Evolutionary conservation across 164 flowering plant species (phyloP).

Genomic region (Sextonia rubra): DNA sequence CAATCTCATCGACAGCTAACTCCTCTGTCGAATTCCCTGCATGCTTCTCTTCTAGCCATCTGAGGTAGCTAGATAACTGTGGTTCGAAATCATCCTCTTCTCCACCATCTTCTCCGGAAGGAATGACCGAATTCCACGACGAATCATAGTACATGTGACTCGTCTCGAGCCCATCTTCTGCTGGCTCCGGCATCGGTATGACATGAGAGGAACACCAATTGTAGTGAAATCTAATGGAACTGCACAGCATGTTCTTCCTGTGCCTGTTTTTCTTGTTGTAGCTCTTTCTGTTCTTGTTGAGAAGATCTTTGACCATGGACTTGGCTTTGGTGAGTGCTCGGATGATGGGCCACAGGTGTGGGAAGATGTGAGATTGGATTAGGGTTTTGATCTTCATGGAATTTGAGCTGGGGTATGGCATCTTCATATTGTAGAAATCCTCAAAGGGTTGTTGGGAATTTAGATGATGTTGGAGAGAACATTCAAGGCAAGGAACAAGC

Average conservation of each 20-base stretch:
- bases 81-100: constrained; percentile 13
- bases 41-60: constrained; percentile 69
- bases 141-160: constrained; percentile 47
- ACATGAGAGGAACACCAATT: constrained; percentile 83
- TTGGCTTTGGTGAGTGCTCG: constrained; percentile 53
- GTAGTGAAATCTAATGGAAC: constrained; percentile 68
- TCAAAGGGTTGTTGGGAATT: constrained; percentile 28
- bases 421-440: constrained; percentile 33
- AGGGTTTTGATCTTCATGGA: constrained; percentile 67
- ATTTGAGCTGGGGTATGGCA: constrained; percentile 31
- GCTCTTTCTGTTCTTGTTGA: constrained; percentile 32
- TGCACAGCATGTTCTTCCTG: constrained; percentile 33
- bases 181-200: constrained; percentile 41
- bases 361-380: constrained; percentile 52
- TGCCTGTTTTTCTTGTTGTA: constrained; percentile 20
- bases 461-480: neutral
- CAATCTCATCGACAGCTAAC: constrained; percentile 55
- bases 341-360: constrained; percentile 41
- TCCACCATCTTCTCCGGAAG: constrained; percentile 15
- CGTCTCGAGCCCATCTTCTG: constrained; percentile 14
- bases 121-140: constrained; percentile 46
- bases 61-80: constrained; percentile 55
- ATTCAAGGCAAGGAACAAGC: neutral
- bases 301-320: constrained; percentile 36
- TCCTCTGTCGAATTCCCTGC: constrained; percentile 13